Conservation (phyloP, 306 rosid genomes). For the Pterocarpus santalinus region DNA sequence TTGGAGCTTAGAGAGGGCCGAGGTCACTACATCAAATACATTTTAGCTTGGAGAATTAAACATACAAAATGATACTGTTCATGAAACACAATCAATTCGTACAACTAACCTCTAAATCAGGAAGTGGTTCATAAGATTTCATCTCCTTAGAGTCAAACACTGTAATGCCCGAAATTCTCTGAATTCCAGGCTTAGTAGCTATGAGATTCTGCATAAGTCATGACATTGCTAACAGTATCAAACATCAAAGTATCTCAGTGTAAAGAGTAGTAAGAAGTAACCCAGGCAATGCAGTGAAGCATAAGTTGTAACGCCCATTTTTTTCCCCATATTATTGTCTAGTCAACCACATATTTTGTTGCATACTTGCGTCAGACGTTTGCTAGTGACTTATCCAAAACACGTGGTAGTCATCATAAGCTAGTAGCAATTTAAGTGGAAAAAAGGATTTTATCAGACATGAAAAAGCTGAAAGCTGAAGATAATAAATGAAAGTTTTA, state of each 20-base stretch:
- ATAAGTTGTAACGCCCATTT: background rate
- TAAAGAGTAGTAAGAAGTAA: slow-evolving; percentile 33
- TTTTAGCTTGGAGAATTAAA: background rate
- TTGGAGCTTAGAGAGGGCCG: background rate
- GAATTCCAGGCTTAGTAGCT: slow-evolving; percentile 94
- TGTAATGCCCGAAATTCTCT: slow-evolving; percentile 86
- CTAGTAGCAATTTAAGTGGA: slow-evolving; percentile 12
- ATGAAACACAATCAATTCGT: slow-evolving; percentile 23
- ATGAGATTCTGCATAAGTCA: slow-evolving; percentile 77
- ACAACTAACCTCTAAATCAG: slow-evolving; percentile 84
- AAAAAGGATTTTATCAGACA: background rate
- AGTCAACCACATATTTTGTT: slow-evolving; percentile 23
- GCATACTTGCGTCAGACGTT: background rate
- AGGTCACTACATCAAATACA: slow-evolving; percentile 13
- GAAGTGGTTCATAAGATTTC: slow-evolving; percentile 81
- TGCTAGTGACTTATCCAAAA: slow-evolving; percentile 27
- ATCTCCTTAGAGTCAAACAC: slow-evolving; percentile 75
- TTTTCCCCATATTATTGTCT: background rate
- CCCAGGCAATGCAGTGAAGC: slow-evolving; percentile 31
- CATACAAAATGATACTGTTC: slow-evolving; percentile 12
- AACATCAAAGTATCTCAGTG: slow-evolving; percentile 24
- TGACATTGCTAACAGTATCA: slow-evolving; percentile 24
- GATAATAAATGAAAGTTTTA: background rate
- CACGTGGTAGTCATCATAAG: slow-evolving; percentile 8
- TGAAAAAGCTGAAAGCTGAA: slow-evolving; percentile 16